Conservation (phyloP, 352 stramenopile species). For the Peronospora destructor region DNA sequence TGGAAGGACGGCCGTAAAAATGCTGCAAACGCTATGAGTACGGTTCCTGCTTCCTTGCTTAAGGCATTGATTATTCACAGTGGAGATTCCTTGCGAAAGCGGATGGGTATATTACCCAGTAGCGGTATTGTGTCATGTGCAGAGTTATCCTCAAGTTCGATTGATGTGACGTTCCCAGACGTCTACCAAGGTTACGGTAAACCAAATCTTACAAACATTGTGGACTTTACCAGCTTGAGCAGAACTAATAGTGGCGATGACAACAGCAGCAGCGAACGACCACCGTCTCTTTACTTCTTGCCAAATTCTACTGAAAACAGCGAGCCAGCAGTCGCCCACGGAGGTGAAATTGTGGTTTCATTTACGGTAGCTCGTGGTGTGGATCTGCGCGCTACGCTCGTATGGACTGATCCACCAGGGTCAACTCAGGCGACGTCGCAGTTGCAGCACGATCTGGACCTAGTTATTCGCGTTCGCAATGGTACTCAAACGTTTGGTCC, state of each 20-base stretch:
- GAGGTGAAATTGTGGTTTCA: slow-evolving; percentile 55
- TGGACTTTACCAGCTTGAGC: slow-evolving; percentile 34
- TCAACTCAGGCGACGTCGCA: slow-evolving; percentile 53
- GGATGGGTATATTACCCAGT: slow-evolving; percentile 34
- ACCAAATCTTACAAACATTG: slow-evolving; percentile 74
- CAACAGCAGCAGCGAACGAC: slow-evolving; percentile 1
- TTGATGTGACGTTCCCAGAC: slow-evolving; percentile 47
- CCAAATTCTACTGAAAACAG: slow-evolving; percentile 61
- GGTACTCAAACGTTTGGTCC: slow-evolving; percentile 49
- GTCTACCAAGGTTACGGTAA: slow-evolving; percentile 78
- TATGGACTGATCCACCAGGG: slow-evolving; percentile 73
- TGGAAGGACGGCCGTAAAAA: slow-evolving; percentile 64
- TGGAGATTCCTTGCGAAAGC: slow-evolving; percentile 42
- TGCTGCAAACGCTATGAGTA: slow-evolving; percentile 42
- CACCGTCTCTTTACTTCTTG: slow-evolving; percentile 57
- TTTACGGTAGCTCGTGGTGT: slow-evolving; percentile 61
- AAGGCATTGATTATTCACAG: slow-evolving; percentile 83
- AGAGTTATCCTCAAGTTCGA: slow-evolving; percentile 24
- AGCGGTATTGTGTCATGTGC: slow-evolving; percentile 49
- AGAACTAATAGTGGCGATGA: slow-evolving; percentile 15
- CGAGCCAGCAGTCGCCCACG: slow-evolving; percentile 46
- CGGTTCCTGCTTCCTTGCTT: slow-evolving; percentile 58
- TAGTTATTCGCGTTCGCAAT: slow-evolving; percentile 59
- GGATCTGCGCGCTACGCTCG: slow-evolving; percentile 60
- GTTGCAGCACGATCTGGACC: slow-evolving; percentile 74